These are phyloP conservation scores for Bullera alba DNA, from an alignment of 768 basidiomycete species.

Conservation along the genomic window DNA sequence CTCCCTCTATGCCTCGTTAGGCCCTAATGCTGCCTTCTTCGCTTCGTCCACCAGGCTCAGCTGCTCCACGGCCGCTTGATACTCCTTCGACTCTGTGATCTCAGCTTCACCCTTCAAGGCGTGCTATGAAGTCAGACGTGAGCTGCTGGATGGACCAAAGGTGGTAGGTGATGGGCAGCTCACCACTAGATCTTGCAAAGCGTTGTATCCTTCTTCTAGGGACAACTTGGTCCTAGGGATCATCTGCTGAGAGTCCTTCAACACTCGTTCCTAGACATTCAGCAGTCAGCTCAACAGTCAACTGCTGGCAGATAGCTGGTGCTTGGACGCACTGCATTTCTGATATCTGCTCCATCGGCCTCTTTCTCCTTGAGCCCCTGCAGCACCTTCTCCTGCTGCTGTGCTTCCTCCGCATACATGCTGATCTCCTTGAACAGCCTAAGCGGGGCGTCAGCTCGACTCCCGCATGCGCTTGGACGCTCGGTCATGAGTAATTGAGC, in stretches of 20 bases:
- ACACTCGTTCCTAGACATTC: constrained; percentile 26
- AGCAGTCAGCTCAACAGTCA: not conserved
- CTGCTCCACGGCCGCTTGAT: not conserved
- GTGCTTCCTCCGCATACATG: constrained; percentile 24
- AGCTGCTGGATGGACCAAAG: too few species aligned
- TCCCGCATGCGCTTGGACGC: not conserved
- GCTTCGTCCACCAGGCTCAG: too few species aligned
- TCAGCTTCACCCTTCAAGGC: constrained; percentile 3
- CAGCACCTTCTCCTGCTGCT: constrained; percentile 16
- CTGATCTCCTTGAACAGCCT: constrained; percentile 35
- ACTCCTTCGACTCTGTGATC: constrained; percentile 2
- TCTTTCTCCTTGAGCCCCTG: constrained; percentile 24
- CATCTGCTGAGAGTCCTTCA: constrained; percentile 37
- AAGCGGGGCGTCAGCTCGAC: not conserved
- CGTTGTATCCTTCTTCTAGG: constrained; percentile 23
- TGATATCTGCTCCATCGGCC: constrained; percentile 37
- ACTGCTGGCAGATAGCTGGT: not conserved
- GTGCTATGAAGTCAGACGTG: not conserved
- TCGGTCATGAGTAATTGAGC: not conserved
- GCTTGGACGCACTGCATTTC: constrained; percentile 30
- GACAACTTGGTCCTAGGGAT: constrained; percentile 28
- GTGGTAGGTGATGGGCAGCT: too few species aligned
- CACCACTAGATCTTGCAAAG: constrained; percentile 37
- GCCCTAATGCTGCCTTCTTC: too few species aligned
- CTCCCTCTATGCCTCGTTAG: too few species aligned